A percentile compares a stretch with the other conserved stretches of the same genome.
Conservation (phyloP, 2,329 filamentous ascomycete genomes). For the Cercospora sp. region DNA sequence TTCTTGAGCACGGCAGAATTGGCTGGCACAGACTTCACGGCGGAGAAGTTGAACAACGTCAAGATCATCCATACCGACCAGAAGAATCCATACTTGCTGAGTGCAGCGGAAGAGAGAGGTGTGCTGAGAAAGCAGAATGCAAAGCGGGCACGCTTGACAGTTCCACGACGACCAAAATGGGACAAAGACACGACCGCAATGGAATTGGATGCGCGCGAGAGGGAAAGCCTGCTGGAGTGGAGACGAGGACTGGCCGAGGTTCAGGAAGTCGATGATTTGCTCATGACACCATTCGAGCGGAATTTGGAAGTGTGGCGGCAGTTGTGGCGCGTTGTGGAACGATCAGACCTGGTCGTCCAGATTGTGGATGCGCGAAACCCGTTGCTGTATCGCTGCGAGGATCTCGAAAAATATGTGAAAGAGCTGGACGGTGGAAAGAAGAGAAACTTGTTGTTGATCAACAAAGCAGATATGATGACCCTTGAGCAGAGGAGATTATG, state of each 20-base stretch:
- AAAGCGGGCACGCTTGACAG: constrained; percentile 77
- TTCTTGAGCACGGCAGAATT: constrained; percentile 94
- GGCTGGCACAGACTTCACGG: constrained; percentile 97
- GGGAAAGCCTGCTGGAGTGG: constrained; percentile 82
- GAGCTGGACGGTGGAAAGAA: constrained; percentile 71
- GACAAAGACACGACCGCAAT: constrained; percentile 79
- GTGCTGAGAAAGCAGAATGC: constrained; percentile 78
- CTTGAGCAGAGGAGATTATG: constrained; percentile 75
- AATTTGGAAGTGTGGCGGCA: constrained; percentile 98
- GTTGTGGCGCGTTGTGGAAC: constrained; percentile 95
- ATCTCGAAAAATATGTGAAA: constrained; percentile 91
- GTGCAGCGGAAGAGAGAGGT: constrained; percentile 76
- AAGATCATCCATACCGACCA: constrained; percentile 98
- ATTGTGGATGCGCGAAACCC: constrained; percentile 98
- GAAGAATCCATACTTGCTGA: constrained; percentile 90
- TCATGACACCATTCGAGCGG: constrained; percentile 97
- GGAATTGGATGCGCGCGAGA: constrained; percentile 77
- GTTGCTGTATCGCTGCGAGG: constrained; percentile 88
- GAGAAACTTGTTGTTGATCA: constrained; percentile 90
- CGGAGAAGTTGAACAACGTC: constrained; percentile 97
- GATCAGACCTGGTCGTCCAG: constrained; percentile 92
- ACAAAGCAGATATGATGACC: constrained; percentile 99
- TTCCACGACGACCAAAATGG: constrained; percentile 88
- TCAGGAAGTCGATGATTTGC: constrained; percentile 87
- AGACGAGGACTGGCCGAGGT: constrained; percentile 85